Evolutionary conservation across 768 basidiomycete genomes (phyloP), one percentile per base, ranked within the genome.

Genomic region (Rhodotorula babjevae): DNA sequence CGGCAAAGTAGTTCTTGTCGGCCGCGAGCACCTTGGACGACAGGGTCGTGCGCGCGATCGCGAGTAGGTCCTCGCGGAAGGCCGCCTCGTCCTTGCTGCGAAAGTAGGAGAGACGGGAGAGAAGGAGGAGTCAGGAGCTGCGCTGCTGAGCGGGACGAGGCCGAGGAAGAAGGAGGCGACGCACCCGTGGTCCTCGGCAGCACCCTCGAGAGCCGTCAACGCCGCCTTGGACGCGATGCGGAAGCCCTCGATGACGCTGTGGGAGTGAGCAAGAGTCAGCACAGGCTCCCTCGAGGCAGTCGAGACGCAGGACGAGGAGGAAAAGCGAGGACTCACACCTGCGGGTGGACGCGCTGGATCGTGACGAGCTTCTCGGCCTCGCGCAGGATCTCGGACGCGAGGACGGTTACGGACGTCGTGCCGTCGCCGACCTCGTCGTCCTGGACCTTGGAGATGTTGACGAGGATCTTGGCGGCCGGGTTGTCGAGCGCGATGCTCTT

Each of bases 381-480:
- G 70, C 96, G 83, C 76, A 99, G 80, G 74, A 98, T 82, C 79
- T 99, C 96, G 18, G 91, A 87, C 5, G 94, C 91, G 27, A 99
- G 82, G 23, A 99, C 95, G 63, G 91, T 93, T 40, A 98, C 92
- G 63, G 85, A 87, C 33, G 92, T 94, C 49, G 92, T 94, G 55
- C 92, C 71, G 82, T 98, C 96, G 29, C 96, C 96, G 60, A 99
- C 89, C 82, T 99, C 96, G 80, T 99, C 96, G 80, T 99, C 96
- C 83, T 98, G 96, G n/a, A 98, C 95, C 80, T 99, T 99, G 1
- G 93, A 95, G 82, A 99, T 98, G 82, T 99, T 98, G 78, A 99
- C 96, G 66, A 99, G 86, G 81, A 99, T 97, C 85, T 99, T 99
- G 53, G 96, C 96, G 4, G 95, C 95, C 10, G 96, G 92, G 80